Base-by-base conservation (phyloP, 2,329 filamentous ascomycete species). In the Botrytis elliptica region DNA sequence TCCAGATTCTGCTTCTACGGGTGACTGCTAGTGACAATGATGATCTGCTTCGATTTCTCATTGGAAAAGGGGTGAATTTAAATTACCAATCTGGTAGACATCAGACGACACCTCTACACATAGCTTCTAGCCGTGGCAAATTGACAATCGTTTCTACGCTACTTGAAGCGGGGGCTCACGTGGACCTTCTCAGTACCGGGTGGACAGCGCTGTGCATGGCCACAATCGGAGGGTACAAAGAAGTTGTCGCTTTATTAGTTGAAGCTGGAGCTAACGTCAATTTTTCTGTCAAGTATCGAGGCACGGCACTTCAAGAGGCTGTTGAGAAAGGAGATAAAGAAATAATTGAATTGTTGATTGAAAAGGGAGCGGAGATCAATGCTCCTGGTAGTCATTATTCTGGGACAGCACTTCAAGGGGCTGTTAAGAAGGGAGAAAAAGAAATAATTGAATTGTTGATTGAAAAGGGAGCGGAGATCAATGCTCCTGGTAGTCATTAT, bases 281-380 rank as follows among this genome's bases (percentile, higher is more conserved):
- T 49, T 14, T 42, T 70, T 42, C 40, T 10, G 55, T 12, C 55
- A 2, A 12, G 0, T 20, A 18, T 44, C 0, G 42, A 18, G 81
- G 81, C 0, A 73, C 76, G 20, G 74, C 76, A 59, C 79, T 85
- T 12, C 74, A 84, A 63, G 78, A 79, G 1, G 49, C 49, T 52
- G 0, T 7, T 14, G 6, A n/a, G 25, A n/a, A 0, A 52, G 10
- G 46, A 25, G 4, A 52, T 6, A 52, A 25, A 4, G 74, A 76
- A 4, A 71, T 82, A 1, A 78, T 82, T 6, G 72, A 76, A 8
- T 74, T 76, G 62, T 79, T 85, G 8, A 74, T 85, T 38, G 77
- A 79, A 4, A 75, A 73, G 1, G 84, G 84, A 20, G 83, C 83
- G 10, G 74, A 84, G 22, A 72, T 84, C 22, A 81, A 85, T 70